A percentile compares a stretch with the other conserved stretches of the same genome.
phyloP scores from a whole-genome alignment of 495 filamentous ascomycete species.

The Diplogelasinospora grovesii region DNA sequence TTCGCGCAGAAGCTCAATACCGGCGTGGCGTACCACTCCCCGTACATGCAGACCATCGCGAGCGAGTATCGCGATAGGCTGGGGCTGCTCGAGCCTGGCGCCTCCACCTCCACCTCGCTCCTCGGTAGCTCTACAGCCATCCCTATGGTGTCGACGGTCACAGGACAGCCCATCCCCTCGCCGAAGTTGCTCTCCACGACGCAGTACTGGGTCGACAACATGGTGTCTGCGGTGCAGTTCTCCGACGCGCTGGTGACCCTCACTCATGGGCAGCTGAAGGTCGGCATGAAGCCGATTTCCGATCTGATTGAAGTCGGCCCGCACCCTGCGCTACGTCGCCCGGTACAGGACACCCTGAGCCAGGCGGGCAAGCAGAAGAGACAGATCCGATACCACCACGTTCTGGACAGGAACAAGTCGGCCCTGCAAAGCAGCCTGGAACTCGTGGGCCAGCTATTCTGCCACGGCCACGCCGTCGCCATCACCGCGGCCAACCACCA shows the following conservation, averaged over 20 bases:
- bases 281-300: conserved; percentile 5
- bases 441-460: conserved; percentile 27
- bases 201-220: conserved; percentile 41
- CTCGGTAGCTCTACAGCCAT: too few relatives aligned
- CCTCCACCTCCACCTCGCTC: too few relatives aligned
- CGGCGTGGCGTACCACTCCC: conserved; percentile 37
- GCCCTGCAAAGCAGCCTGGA: conserved; percentile 21
- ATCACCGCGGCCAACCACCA: conserved; percentile 1
- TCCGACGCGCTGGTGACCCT: conserved; percentile 27
- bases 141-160: conserved; percentile 34
- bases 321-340: conserved; percentile 46
- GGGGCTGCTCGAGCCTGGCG: conserved; percentile 9
- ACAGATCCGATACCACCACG: conserved; percentile 19
- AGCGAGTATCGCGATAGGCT: conserved; percentile 26
- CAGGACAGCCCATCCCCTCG: conserved; percentile 20
- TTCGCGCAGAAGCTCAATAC: conserved; percentile 43
- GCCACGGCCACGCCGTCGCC: conserved; percentile 24
- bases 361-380: conserved; percentile 4
- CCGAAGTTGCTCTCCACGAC: conserved; percentile 5
- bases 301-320: conserved; percentile 51
- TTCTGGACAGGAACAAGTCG: conserved; percentile 17
- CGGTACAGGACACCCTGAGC: conserved; percentile 39
- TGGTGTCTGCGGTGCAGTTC: conserved; percentile 41
- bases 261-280: not conserved
- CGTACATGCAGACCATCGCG: conserved; percentile 30